A percentile compares a stretch with the other conserved stretches of the same genome.
Evolutionary conservation across 768 basidiomycete species (phyloP).

Genomic region (Auricularia heimuer): DNA sequence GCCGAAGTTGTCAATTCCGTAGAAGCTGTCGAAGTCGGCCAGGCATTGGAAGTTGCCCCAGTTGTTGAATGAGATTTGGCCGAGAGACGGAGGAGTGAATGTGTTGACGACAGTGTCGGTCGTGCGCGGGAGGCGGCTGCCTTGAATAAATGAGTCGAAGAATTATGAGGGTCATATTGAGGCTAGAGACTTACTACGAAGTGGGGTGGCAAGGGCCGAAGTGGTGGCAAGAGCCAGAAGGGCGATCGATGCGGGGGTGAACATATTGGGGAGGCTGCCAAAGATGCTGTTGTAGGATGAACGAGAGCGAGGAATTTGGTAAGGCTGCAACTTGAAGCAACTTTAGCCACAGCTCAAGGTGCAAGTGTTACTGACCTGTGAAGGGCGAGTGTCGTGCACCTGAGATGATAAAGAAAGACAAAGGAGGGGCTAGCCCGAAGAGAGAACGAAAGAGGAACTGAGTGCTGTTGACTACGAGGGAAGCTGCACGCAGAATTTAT

Average conservation of each 20-base stretch:
- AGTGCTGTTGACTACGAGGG: too few species aligned
- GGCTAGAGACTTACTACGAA: not conserved
- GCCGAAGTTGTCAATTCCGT: constrained; percentile 8
- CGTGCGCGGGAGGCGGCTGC: not conserved
- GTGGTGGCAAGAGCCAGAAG: not conserved
- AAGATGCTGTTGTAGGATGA: not conserved
- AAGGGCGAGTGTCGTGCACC: too few species aligned
- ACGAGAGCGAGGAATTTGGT: not conserved
- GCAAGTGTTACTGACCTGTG: not conserved
- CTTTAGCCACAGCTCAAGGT: not conserved
- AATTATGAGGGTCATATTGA: not conserved
- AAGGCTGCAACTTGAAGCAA: not conserved
- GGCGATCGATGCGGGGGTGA: not conserved
- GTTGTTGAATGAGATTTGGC: not conserved
- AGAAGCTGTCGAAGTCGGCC: constrained; percentile 9
- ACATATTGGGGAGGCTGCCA: not conserved
- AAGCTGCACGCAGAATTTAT: too few species aligned
- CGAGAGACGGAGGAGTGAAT: not conserved
- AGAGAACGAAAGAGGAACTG: too few species aligned
- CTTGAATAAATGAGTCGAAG: not conserved
- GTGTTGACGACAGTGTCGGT: not conserved
- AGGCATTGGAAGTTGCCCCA: not conserved
- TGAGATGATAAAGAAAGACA: too few species aligned
- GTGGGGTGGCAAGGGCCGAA: not conserved
- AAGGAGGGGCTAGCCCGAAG: too few species aligned